Percentiles rank a stretch among this genome's conserved stretches.
These are phyloP conservation scores for Rubia yunnanensis DNA, from an alignment of 257 asterid species.

Conservation along the genomic window DNA sequence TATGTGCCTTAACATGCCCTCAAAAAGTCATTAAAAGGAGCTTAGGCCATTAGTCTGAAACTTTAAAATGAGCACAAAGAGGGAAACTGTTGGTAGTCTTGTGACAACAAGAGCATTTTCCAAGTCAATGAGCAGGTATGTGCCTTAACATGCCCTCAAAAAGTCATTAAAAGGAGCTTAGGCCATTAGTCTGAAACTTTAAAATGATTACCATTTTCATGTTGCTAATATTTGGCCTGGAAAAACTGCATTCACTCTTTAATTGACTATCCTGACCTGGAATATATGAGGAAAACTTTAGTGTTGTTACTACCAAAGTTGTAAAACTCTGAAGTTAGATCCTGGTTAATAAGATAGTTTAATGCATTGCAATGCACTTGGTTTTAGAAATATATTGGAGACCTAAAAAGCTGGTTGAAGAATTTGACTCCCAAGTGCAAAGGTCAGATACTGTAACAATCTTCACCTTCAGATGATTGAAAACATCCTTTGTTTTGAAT, in stretches of 20 bases:
- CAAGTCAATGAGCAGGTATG: conserved; percentile 42
- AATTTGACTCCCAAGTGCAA: background rate
- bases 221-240: background rate
- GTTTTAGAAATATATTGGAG: background rate
- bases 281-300: background rate
- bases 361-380: background rate
- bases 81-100: conserved; percentile 21
- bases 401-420: background rate
- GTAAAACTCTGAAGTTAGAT: background rate
- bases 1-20: conserved; percentile 12
- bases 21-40: background rate
- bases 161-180: background rate
- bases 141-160: conserved; percentile 6
- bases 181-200: background rate
- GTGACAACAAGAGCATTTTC: conserved; percentile 36
- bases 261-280: background rate
- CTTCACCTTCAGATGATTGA: background rate
- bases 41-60: conserved; percentile 5
- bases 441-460: background rate
- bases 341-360: background rate
- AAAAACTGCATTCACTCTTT: background rate
- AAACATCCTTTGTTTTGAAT: background rate
- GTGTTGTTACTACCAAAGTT: background rate
- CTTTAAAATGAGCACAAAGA: conserved; percentile 31
- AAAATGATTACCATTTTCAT: background rate